Percentiles rank a stretch among this genome's conserved stretches.
phyloP scores from a whole-genome alignment of 768 basidiomycete species.

The Rhodotorula babjevae region DNA sequence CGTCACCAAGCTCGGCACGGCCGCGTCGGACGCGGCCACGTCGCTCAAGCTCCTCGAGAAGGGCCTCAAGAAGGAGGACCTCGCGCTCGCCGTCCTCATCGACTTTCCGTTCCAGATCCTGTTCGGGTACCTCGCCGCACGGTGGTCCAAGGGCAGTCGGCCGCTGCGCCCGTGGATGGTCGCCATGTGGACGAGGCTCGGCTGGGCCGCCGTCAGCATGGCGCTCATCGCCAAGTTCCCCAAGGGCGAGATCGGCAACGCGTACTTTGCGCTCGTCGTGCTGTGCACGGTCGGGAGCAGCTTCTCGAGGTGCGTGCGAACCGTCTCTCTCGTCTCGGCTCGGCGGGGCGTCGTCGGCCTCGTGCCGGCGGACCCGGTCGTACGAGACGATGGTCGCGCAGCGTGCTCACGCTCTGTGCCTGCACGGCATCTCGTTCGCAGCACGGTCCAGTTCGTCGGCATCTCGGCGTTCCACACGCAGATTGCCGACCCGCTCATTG shows the following conservation, averaged over 20 bases:
- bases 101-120: constrained; percentile 97
- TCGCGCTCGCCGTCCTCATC: constrained; percentile 89
- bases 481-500: constrained; percentile 91
- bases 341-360: too few species aligned
- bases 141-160: constrained; percentile 75
- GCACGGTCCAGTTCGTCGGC: constrained; percentile 97
- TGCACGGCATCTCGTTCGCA: constrained; percentile 43
- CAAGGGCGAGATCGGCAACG: constrained; percentile 49
- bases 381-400: too few species aligned
- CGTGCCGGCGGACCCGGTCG: too few species aligned
- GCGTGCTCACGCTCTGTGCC: not conserved
- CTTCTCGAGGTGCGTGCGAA: constrained; percentile 69
- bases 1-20: constrained; percentile 89
- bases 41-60: constrained; percentile 94
- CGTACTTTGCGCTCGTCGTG: constrained; percentile 76
- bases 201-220: constrained; percentile 66
- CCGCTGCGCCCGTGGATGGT: constrained; percentile 81
- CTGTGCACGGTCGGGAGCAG: constrained; percentile 74
- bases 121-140: constrained; percentile 88
- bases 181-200: constrained; percentile 83
- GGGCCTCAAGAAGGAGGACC: constrained; percentile 87
- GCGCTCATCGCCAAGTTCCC: constrained; percentile 82
- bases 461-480: constrained; percentile 98
- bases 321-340: too few species aligned
- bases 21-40: constrained; percentile 85